A percentile compares a stretch with the other conserved stretches of the same genome.
Conservation (phyloP, 2,329 filamentous ascomycete species). For the Metarhizium sp. region DNA sequence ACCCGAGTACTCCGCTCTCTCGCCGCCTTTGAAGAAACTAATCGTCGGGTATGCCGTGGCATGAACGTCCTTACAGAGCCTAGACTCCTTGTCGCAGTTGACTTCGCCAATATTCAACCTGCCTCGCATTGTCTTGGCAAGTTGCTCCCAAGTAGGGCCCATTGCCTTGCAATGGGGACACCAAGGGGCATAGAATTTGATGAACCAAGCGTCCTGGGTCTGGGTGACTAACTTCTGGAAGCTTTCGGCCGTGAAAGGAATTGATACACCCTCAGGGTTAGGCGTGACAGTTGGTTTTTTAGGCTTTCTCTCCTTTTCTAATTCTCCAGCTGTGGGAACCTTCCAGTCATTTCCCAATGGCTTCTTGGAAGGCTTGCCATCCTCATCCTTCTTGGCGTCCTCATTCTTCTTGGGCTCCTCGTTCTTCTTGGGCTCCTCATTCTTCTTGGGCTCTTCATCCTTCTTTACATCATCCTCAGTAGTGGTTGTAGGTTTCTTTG, state of each 20-base stretch:
- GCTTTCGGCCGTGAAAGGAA: slow-evolving; percentile 68
- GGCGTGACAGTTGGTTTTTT: slow-evolving; percentile 45
- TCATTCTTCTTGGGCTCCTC: slow-evolving; percentile 12
- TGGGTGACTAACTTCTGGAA: slow-evolving; percentile 82
- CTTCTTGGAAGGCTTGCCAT: slow-evolving; percentile 10
- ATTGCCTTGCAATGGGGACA: slow-evolving; percentile 92
- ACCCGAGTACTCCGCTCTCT: slow-evolving; percentile 87
- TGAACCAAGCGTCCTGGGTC: slow-evolving; percentile 88
- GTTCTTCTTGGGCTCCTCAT: slow-evolving; percentile 11
- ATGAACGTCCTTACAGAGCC: slow-evolving; percentile 85
- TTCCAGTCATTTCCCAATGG: slow-evolving; percentile 20
- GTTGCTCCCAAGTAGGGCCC: slow-evolving; percentile 79
- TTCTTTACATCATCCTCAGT: slow-evolving; percentile 14
- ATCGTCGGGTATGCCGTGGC: slow-evolving; percentile 80
- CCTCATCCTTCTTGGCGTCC: neutral
- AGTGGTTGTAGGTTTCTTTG: slow-evolving; percentile 22
- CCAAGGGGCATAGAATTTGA: slow-evolving; percentile 99
- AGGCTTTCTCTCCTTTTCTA: slow-evolving; percentile 26
- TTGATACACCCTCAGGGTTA: slow-evolving; percentile 68
- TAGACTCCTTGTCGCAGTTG: slow-evolving; percentile 78
- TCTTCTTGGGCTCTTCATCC: slow-evolving; percentile 2
- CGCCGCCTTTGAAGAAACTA: slow-evolving; percentile 83
- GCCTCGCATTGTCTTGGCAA: slow-evolving; percentile 85
- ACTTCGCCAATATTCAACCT: slow-evolving; percentile 90
- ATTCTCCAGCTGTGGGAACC: slow-evolving; percentile 18